Base-by-base conservation (phyloP, 2,329 filamentous ascomycete genomes). In the Pseudogymnoascus sp. region DNA sequence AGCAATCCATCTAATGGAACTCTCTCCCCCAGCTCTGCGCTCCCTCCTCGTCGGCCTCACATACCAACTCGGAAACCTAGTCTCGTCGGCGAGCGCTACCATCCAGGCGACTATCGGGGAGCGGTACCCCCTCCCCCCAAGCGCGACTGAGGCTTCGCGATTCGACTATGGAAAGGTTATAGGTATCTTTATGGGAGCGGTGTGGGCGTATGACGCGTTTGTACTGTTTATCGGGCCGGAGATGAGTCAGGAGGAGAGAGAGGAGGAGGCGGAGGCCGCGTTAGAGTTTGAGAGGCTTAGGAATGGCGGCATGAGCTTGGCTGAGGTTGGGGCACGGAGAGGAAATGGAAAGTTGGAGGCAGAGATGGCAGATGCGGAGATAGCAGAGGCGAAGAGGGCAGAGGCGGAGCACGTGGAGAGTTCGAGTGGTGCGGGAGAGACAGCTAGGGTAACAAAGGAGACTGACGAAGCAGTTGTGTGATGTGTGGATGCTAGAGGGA, bases 101-200 rank as follows among this genome's bases (percentile, higher is more conserved):
- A 90, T 91, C 52, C 85, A 90, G 69, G 90, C 90, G 65, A 86
- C 86, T 12, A 79, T 90, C 59, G 79, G 87, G 1, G 88, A 91
- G 70, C 80, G 76, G 86, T 93, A 90, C 71, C 89, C 89, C 0
- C 78, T 93, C 6, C 77, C 84, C 0, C 75, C 82, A 0, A 80
- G 79, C 0, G 71, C 78, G 25, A 69, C 72, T 0, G 79, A 76
- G 0, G 72, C 75, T 31, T 73, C 75, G 55, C 78, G 87, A 2
- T 89, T 87, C 72, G 77, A 89, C 61, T 93, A 93, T 67, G 89
- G 89, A 42, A 87, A 86, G 68, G 90, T 93, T 13, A 92, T 95
- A 64, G 89, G 86, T 70, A 92, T 93, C 70, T 94, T 95, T 74
- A 91, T 95, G 88, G 91, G 81, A 0, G 90, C 87, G 67, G 90